A percentile compares a stretch with the other conserved stretches of the same genome.
phyloP scores from a whole-genome alignment of 2,329 filamentous ascomycete genomes.

The Tetracladium maxilliforme region DNA sequence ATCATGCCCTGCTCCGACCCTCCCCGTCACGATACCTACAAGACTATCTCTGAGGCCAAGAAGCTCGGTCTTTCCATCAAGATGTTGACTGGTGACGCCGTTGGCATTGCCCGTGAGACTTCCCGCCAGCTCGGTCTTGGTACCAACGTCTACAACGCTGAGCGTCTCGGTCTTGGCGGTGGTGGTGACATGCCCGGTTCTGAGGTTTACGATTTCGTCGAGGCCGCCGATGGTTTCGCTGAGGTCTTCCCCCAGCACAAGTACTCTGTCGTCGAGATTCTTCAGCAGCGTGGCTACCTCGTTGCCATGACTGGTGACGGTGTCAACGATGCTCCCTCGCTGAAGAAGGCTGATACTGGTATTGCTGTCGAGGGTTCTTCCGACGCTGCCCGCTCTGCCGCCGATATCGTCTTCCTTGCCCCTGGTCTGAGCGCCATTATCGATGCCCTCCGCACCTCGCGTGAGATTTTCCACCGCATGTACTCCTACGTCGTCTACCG shows the following conservation, averaged over 20 bases:
- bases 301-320: slow-evolving; percentile 95
- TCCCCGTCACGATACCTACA: slow-evolving; percentile 78
- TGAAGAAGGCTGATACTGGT: slow-evolving; percentile 93
- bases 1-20: slow-evolving; percentile 93
- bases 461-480: slow-evolving; percentile 95
- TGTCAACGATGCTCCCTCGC: slow-evolving; percentile 84
- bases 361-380: slow-evolving; percentile 89
- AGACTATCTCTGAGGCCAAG: slow-evolving; percentile 84
- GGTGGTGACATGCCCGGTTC: slow-evolving; percentile 88
- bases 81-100: slow-evolving; percentile 91
- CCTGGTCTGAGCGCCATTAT: slow-evolving; percentile 87
- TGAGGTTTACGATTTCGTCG: slow-evolving; percentile 89
- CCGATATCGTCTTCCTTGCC: slow-evolving; percentile 88
- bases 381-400: slow-evolving; percentile 78
- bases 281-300: slow-evolving; percentile 84
- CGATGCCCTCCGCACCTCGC: slow-evolving; percentile 81
- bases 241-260: slow-evolving; percentile 94
- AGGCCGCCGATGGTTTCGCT: slow-evolving; percentile 88
- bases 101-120: slow-evolving; percentile 84
- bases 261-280: slow-evolving; percentile 85
- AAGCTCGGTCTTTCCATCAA: slow-evolving; percentile 79
- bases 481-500: slow-evolving; percentile 93
- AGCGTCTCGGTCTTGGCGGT: slow-evolving; percentile 78
- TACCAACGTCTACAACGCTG: slow-evolving; percentile 88
- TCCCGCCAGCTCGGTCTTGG: slow-evolving; percentile 83